phyloP scores from a whole-genome alignment of 1,284 basidiomycete genomes.

The Blastosporella zonata region DNA sequence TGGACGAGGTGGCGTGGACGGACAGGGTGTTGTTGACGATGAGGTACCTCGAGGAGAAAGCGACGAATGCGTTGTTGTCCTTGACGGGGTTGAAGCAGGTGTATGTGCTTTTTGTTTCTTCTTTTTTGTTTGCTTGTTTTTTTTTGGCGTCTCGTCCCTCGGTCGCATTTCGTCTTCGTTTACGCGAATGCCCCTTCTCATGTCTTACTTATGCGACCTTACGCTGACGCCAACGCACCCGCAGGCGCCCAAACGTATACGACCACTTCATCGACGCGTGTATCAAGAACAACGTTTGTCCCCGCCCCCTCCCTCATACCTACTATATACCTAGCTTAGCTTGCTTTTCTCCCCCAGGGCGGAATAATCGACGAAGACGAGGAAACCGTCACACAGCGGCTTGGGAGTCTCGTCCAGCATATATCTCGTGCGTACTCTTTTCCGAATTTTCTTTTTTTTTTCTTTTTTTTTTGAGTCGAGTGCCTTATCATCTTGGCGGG shows the following conservation, averaged over 20 bases:
- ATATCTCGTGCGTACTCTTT: slow-evolving; percentile 51
- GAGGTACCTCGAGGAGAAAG: slow-evolving; percentile 63
- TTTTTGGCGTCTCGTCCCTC: too few species aligned
- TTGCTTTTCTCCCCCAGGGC: slow-evolving; percentile 59
- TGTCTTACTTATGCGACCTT: too few species aligned
- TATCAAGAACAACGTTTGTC: slow-evolving; percentile 75
- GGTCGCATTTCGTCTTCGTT: too few species aligned
- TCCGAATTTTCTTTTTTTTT: too few species aligned
- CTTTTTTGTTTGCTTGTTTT: not conserved
- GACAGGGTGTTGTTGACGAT: slow-evolving; percentile 79
- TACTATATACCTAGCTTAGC: slow-evolving; percentile 8
- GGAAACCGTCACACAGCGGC: slow-evolving; percentile 52
- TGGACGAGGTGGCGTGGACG: slow-evolving; percentile 82
- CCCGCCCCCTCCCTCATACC: not conserved
- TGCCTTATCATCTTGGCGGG: not conserved
- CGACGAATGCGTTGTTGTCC: slow-evolving; percentile 54
- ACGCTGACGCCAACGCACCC: slow-evolving; percentile 1
- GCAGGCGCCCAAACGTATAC: slow-evolving; percentile 61
- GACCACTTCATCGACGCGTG: slow-evolving; percentile 70
- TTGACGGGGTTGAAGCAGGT: slow-evolving; percentile 60
- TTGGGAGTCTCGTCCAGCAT: slow-evolving; percentile 55
- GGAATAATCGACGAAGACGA: slow-evolving; percentile 83
- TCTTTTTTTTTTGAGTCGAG: slow-evolving; percentile 1
- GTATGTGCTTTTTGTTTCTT: slow-evolving; percentile 38
- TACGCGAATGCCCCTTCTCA: too few species aligned